Conservation (phyloP, 2,329 filamentous ascomycete genomes). For the Ophiosphaerella narmari region DNA sequence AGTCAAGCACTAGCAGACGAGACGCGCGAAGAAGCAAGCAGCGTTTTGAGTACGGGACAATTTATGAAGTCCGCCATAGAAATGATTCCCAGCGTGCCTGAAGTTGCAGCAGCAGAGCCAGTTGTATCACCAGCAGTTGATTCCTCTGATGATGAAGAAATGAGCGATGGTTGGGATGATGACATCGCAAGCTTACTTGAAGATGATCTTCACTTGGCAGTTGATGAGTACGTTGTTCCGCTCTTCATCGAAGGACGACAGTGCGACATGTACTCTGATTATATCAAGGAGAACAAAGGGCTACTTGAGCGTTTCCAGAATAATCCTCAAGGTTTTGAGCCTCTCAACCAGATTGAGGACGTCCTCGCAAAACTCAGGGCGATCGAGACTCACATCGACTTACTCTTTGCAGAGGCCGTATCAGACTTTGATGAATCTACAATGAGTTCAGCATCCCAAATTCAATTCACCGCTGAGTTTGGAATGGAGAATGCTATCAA, state of each 20-base stretch:
- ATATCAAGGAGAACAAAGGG: slow-evolving; percentile 23
- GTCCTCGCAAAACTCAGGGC: slow-evolving; percentile 26
- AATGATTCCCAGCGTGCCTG: neutral
- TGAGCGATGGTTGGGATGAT: slow-evolving; percentile 23
- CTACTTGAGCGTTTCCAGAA: slow-evolving; percentile 22
- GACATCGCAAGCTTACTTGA: slow-evolving; percentile 26
- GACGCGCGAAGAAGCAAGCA: neutral
- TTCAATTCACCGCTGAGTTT: slow-evolving; percentile 28
- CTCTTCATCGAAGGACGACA: slow-evolving; percentile 40
- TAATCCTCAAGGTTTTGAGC: slow-evolving; percentile 12
- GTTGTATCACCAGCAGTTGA: slow-evolving; percentile 4
- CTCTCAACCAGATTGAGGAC: slow-evolving; percentile 20
- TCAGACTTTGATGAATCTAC: slow-evolving; percentile 6
- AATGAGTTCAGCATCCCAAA: slow-evolving; percentile 18
- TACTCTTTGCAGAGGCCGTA: slow-evolving; percentile 31
- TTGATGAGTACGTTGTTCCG: slow-evolving; percentile 40
- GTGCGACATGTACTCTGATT: slow-evolving; percentile 24
- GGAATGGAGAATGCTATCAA: slow-evolving; percentile 39
- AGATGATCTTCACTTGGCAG: slow-evolving; percentile 35
- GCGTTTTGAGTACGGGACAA: neutral
- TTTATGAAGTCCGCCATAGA: slow-evolving; percentile 2
- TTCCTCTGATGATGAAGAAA: slow-evolving; percentile 8
- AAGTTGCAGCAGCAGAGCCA: neutral
- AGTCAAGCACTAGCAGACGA: slow-evolving; percentile 7
- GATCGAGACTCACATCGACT: slow-evolving; percentile 41